Conservation (phyloP, 495 filamentous ascomycete genomes). For the Trichoderma virens region DNA sequence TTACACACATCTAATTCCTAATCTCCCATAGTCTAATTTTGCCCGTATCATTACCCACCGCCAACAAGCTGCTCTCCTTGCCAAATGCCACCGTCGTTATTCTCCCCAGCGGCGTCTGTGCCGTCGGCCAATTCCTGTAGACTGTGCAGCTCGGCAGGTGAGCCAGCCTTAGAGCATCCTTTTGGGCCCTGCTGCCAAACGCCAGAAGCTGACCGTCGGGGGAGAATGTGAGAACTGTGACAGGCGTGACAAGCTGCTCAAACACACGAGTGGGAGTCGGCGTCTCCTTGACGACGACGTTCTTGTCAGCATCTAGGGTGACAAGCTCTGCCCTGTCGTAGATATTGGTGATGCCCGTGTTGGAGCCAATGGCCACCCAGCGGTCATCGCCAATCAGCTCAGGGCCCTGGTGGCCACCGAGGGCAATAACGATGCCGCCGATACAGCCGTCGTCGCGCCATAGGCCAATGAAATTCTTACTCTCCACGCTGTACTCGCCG, state of each 20-base stretch:
- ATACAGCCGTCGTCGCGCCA: conserved; percentile 91
- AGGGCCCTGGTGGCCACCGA: conserved; percentile 57
- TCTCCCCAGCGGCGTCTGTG: conserved; percentile 77
- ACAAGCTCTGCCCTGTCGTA: conserved; percentile 72
- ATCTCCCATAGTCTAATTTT: conserved; percentile 87
- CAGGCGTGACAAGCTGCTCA: conserved; percentile 80
- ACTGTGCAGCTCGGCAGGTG: conserved; percentile 89
- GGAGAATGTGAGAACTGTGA: conserved; percentile 68
- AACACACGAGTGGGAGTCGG: conserved; percentile 65
- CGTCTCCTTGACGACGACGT: conserved; percentile 47
- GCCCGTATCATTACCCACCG: conserved; percentile 80
- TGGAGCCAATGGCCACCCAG: conserved; percentile 81
- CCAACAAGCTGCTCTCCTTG: conserved; percentile 60
- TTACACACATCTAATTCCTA: conserved; percentile 24
- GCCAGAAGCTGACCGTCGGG: conserved; percentile 83
- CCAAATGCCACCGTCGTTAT: conserved; percentile 74
- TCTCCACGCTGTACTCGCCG: conserved; percentile 74
- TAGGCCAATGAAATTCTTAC: conserved; percentile 58
- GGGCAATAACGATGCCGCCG: conserved; percentile 69
- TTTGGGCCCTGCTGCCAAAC: conserved; percentile 77
- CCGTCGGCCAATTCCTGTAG: conserved; percentile 94
- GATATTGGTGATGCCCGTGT: conserved; percentile 80
- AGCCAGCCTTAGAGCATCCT: conserved; percentile 78
- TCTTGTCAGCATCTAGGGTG: conserved; percentile 29
- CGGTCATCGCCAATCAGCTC: conserved; percentile 66